Percentiles rank a stretch among this genome's conserved stretches.
These are phyloP conservation scores for Suillus sp. DNA, from an alignment of 768 basidiomycete genomes.

Conservation along the genomic window DNA sequence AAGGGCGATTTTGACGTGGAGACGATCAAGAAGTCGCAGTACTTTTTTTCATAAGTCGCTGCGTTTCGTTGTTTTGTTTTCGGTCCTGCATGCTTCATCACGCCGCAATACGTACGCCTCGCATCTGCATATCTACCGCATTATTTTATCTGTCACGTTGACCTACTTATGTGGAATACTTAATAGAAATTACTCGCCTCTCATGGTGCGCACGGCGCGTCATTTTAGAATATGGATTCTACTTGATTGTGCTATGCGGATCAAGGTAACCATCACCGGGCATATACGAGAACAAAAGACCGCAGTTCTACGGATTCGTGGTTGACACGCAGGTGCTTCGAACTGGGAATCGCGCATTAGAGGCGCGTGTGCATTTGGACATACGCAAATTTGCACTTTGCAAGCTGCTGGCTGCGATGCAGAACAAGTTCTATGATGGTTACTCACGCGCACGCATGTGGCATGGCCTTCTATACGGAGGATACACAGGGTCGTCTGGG, in stretches of 20 bases:
- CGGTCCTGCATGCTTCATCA: background rate
- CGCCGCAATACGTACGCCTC: background rate
- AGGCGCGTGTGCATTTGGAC: background rate
- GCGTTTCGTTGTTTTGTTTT: constrained; percentile 4
- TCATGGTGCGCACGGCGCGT: background rate
- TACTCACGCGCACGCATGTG: too few species aligned
- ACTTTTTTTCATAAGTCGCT: constrained; percentile 84
- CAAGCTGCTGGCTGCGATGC: background rate
- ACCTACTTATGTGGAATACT: constrained; percentile 1
- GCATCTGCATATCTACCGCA: constrained; percentile 3
- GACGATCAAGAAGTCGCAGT: constrained; percentile 76
- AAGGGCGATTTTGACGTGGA: constrained; percentile 87
- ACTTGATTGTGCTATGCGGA: background rate
- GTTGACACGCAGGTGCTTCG: too few species aligned
- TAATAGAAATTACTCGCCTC: constrained; percentile 1
- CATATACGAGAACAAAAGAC: constrained; percentile 1
- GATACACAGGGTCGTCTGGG: background rate
- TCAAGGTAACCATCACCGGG: background rate
- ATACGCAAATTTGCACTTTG: constrained; percentile 1
- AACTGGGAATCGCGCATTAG: background rate
- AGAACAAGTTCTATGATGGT: background rate
- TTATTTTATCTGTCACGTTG: constrained; percentile 6
- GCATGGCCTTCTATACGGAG: background rate
- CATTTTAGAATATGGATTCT: background rate
- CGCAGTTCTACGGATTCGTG: background rate